These are phyloP conservation scores for Endoconidiophora polonica DNA, from an alignment of 2,329 filamentous ascomycete genomes.

Conservation along the genomic window DNA sequence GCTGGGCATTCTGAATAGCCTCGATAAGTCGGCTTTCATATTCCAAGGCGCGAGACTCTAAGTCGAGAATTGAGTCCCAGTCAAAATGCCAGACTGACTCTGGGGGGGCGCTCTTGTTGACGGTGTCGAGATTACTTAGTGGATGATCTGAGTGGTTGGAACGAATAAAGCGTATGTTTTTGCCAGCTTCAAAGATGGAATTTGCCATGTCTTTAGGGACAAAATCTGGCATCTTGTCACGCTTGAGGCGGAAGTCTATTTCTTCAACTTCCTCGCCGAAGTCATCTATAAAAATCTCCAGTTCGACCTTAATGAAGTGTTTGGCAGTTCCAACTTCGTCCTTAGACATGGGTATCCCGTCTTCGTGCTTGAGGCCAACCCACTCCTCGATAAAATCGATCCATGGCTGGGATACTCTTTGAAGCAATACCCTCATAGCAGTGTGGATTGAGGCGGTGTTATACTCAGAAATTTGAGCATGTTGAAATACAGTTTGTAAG, in stretches of 20 bases:
- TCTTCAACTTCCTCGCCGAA: slow-evolving; percentile 40
- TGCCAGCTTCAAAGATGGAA: slow-evolving; percentile 63
- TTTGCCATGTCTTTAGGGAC: slow-evolving; percentile 52
- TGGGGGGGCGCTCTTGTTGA: slow-evolving; percentile 34
- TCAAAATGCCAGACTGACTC: slow-evolving; percentile 50
- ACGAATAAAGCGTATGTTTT: slow-evolving; percentile 56
- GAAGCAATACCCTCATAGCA: slow-evolving; percentile 50
- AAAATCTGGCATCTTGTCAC: slow-evolving; percentile 52
- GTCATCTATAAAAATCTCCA: slow-evolving; percentile 38
- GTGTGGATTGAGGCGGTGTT: slow-evolving; percentile 42
- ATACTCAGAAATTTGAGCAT: slow-evolving; percentile 47
- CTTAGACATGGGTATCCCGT: slow-evolving; percentile 36
- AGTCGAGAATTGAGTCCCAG: slow-evolving; percentile 49
- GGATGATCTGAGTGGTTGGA: slow-evolving; percentile 55
- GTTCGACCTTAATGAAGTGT: slow-evolving; percentile 44
- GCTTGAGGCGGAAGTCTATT: slow-evolving; percentile 45
- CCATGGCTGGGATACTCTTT: slow-evolving; percentile 47
- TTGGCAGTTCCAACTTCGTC: slow-evolving; percentile 27
- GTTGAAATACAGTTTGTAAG: slow-evolving; percentile 43
- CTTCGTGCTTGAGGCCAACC: slow-evolving; percentile 51
- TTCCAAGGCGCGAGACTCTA: slow-evolving; percentile 41
- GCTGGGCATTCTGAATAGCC: slow-evolving; percentile 11
- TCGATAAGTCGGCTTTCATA: slow-evolving; percentile 20
- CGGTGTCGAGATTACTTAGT: slow-evolving; percentile 36
- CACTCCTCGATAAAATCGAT: slow-evolving; percentile 52